Evolutionary conservation across 177 flowering plant genomes (phyloP).

Genomic region (Vitis hybrid): DNA sequence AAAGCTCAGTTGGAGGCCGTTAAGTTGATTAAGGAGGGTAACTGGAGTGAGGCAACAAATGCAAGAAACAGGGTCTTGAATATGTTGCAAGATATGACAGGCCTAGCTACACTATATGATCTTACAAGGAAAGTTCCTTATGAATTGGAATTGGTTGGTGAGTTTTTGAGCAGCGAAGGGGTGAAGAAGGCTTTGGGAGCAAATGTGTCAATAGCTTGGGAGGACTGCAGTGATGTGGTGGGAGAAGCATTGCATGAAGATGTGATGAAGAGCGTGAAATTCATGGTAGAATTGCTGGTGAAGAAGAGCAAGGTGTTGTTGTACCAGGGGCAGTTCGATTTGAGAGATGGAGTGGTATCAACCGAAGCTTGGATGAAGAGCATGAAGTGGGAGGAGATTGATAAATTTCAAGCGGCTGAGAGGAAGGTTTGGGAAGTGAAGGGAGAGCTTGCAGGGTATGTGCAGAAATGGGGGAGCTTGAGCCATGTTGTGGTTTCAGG

Average conservation of each 20-base stretch:
- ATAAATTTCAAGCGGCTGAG: constrained; percentile 44
- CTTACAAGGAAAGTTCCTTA: constrained; percentile 47
- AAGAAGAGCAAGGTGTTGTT: constrained; percentile 56
- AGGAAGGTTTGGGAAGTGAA: constrained; percentile 70
- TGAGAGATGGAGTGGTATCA: constrained; percentile 73
- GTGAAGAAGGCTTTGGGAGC: constrained; percentile 55
- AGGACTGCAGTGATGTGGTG: constrained; percentile 56
- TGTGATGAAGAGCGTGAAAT: constrained; percentile 82
- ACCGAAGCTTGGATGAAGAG: constrained; percentile 74
- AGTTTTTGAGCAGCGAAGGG: constrained; percentile 33
- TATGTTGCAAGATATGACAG: constrained; percentile 54
- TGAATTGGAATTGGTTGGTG: constrained; percentile 31
- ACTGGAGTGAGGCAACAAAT: constrained; percentile 67
- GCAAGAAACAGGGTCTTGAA: constrained; percentile 43
- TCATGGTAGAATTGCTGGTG: constrained; percentile 70
- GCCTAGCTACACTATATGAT: constrained; percentile 67
- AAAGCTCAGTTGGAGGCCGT: constrained; percentile 42
- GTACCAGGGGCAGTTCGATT: constrained; percentile 71
- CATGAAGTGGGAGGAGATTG: constrained; percentile 69
- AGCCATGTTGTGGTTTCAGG: constrained; percentile 64
- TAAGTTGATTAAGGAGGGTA: constrained; percentile 23
- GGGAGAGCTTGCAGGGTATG: constrained; percentile 72
- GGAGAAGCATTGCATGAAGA: constrained; percentile 49
- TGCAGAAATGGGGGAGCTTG: constrained; percentile 69
- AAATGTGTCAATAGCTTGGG: constrained; percentile 36